Percentiles rank a stretch among this genome's conserved stretches.
phyloP scores from a whole-genome alignment of 1,139 yeast genomes.

The Meyerozyma smithsonii region DNA sequence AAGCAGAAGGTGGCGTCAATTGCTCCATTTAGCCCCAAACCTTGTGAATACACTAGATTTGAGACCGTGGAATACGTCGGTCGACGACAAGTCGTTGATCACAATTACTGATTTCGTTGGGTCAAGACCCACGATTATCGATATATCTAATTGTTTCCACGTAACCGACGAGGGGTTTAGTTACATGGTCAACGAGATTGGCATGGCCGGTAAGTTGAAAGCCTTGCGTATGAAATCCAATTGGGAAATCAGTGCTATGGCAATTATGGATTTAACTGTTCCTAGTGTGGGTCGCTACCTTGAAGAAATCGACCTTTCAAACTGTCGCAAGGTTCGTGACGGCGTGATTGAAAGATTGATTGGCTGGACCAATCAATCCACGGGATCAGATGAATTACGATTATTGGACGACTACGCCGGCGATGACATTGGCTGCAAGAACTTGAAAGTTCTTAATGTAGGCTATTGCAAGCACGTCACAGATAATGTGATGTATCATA shows the following conservation, averaged over 20 bases:
- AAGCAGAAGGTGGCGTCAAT: conserved; percentile 63
- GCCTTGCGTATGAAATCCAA: conserved; percentile 59
- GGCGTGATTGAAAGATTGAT: conserved; percentile 62
- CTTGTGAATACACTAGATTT: conserved; percentile 50
- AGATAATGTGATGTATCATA: conserved; percentile 60
- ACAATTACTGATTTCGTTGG: conserved; percentile 69
- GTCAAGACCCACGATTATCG: conserved; percentile 54
- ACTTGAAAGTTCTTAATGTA: conserved; percentile 47
- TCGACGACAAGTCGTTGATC: conserved; percentile 53
- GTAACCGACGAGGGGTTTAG: conserved; percentile 72
- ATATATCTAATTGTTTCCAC: conserved; percentile 71
- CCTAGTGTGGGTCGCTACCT: conserved; percentile 59
- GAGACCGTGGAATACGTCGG: conserved; percentile 53
- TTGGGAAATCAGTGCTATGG: conserved; percentile 79
- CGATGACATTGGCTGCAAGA: conserved; percentile 51
- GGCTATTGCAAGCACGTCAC: conserved; percentile 74
- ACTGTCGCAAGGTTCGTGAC: conserved; percentile 70
- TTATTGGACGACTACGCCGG: conserved; percentile 12
- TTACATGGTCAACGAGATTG: conserved; percentile 65
- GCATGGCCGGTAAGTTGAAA: conserved; percentile 55
- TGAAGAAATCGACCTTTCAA: conserved; percentile 59
- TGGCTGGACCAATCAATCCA: conserved; percentile 39
- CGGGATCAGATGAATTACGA: conserved; percentile 7
- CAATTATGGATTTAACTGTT: conserved; percentile 70
- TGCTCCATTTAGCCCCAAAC: conserved; percentile 52